Conservation (phyloP, 2,329 filamentous ascomycete species). For the Trichoderma koningiopsis region DNA sequence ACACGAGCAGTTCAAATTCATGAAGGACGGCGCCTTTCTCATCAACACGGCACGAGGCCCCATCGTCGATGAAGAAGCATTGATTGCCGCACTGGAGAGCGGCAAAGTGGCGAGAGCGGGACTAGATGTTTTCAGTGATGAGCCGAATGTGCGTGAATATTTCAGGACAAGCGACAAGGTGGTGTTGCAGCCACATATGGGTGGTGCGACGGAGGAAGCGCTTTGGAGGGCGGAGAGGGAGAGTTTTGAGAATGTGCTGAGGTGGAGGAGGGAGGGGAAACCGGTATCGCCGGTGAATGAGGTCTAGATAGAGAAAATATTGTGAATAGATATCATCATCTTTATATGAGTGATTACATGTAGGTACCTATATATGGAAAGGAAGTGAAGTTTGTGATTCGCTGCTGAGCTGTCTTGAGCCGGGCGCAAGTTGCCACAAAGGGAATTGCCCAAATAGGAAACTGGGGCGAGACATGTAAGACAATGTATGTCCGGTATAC, state of each 20-base stretch:
- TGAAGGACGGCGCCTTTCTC: slow-evolving; percentile 51
- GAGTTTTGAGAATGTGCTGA: slow-evolving; percentile 50
- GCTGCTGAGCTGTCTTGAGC: neutral
- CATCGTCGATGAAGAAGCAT: slow-evolving; percentile 51
- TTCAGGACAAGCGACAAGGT: slow-evolving; percentile 46
- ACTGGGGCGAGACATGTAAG: neutral
- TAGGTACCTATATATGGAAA: neutral
- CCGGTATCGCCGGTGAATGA: slow-evolving; percentile 44
- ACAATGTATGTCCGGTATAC: neutral
- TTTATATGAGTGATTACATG: no score
- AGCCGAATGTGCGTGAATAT: slow-evolving; percentile 46
- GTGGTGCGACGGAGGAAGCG: slow-evolving; percentile 47
- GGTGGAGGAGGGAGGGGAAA: slow-evolving; percentile 43
- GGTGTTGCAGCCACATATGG: slow-evolving; percentile 49
- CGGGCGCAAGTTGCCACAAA: neutral
- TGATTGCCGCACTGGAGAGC: slow-evolving; percentile 49
- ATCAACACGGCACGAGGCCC: slow-evolving; percentile 56
- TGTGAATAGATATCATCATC: no score
- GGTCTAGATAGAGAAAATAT: neutral
- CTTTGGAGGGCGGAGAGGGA: slow-evolving; percentile 47
- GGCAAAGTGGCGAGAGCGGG: slow-evolving; percentile 51
- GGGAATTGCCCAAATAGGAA: neutral
- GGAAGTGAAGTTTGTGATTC: neutral
- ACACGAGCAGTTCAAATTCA: slow-evolving; percentile 43
- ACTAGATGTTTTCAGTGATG: slow-evolving; percentile 50